These are phyloP conservation scores for Williopsis jadinii DNA, from an alignment of 1,139 yeast species.

Conservation along the genomic window DNA sequence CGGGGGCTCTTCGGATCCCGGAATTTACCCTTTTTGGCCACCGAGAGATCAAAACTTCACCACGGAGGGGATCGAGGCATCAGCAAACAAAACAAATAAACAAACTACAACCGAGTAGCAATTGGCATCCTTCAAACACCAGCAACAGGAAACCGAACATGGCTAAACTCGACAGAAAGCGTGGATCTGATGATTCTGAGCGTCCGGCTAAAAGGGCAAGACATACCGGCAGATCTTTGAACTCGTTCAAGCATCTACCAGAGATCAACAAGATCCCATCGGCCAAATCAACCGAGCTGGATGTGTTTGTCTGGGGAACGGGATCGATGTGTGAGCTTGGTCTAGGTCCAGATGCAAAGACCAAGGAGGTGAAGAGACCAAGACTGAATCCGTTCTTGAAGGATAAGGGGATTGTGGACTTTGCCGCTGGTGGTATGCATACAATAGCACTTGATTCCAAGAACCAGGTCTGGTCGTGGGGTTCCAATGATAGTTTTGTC, in stretches of 20 bases:
- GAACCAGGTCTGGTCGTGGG: conserved; percentile 93
- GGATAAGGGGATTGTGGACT: conserved; percentile 63
- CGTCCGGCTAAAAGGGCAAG: conserved; percentile 15
- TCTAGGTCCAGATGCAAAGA: conserved; percentile 80
- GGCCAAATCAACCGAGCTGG: conserved; percentile 32
- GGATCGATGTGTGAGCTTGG: conserved; percentile 98
- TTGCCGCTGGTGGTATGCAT: conserved; percentile 97
- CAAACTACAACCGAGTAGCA: neutral
- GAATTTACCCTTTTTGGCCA: conserved; percentile 9
- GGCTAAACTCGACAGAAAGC: conserved; percentile 22
- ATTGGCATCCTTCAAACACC: neutral
- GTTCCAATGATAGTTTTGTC: conserved; percentile 88
- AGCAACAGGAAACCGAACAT: conserved; percentile 4
- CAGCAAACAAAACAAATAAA: neutral
- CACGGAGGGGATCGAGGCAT: neutral
- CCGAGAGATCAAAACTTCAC: neutral
- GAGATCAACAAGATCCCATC: conserved; percentile 20
- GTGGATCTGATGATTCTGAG: conserved; percentile 14
- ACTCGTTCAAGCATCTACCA: conserved; percentile 21
- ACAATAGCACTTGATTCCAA: conserved; percentile 70
- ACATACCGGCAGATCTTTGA: conserved; percentile 23
- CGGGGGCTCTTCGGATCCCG: conserved; percentile 6
- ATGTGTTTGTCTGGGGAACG: conserved; percentile 89
- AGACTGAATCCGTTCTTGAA: conserved; percentile 78
- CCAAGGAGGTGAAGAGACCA: conserved; percentile 93